Evolutionary conservation across 352 stramenopile genomes (phyloP).

Genomic region (Globisporangium barbulae): DNA sequence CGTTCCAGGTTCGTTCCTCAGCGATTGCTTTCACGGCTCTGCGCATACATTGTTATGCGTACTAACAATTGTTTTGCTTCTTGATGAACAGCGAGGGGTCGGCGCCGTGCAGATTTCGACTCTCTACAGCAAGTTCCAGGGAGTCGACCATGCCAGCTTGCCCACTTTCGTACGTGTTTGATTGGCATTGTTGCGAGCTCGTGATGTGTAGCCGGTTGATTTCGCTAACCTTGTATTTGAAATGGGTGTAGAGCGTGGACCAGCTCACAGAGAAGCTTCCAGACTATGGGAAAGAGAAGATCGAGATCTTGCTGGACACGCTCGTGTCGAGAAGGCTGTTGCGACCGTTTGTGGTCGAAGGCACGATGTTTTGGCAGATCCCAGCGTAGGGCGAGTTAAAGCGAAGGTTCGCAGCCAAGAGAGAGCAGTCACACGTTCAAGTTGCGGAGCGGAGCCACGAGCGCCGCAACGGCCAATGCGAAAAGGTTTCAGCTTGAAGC

Average conservation of each 20-base stretch:
- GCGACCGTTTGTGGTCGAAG: conserved; percentile 80
- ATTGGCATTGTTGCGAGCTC: conserved; percentile 16
- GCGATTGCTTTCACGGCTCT: not conserved
- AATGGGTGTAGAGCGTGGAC: conserved; percentile 48
- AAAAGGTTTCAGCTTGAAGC: not conserved
- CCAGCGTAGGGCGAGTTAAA: conserved; percentile 21
- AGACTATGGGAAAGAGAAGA: conserved; percentile 62
- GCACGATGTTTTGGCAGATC: conserved; percentile 84
- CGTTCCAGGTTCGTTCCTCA: conserved; percentile 57
- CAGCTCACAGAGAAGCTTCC: conserved; percentile 68
- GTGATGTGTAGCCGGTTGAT: conserved; percentile 7
- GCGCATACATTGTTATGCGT: not conserved
- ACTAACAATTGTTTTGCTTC: conserved; percentile 1
- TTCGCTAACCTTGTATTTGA: too few species aligned
- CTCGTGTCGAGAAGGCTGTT: conserved; percentile 72
- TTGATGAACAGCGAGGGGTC: conserved; percentile 47
- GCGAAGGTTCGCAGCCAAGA: not conserved
- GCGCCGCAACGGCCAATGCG: not conserved
- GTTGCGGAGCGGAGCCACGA: not conserved
- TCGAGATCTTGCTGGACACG: conserved; percentile 76
- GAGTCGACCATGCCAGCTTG: conserved; percentile 31
- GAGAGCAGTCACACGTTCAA: not conserved
- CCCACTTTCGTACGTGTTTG: conserved; percentile 57
- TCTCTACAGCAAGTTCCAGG: conserved; percentile 85
- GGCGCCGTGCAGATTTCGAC: conserved; percentile 82